Evolutionary conservation across 306 rosid species (phyloP).

Genomic region (Cicer arietinum): DNA sequence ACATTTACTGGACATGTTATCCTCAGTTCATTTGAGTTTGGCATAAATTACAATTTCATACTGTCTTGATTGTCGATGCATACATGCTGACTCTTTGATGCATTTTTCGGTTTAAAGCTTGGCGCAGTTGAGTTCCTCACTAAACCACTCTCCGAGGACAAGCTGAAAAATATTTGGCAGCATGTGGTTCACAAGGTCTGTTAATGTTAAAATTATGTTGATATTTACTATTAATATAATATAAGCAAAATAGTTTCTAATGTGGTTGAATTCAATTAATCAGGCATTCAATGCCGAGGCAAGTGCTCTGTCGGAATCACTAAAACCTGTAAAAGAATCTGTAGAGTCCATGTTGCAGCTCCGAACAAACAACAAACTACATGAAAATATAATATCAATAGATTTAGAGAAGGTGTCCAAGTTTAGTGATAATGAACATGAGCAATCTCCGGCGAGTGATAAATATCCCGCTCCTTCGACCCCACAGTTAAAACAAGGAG

Average conservation of each 20-base stretch:
- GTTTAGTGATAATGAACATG: slow-evolving; percentile 55
- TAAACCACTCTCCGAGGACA: slow-evolving; percentile 92
- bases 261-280: slow-evolving; percentile 45
- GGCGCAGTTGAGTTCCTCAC: slow-evolving; percentile 91
- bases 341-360: slow-evolving; percentile 61
- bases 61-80: slow-evolving; percentile 26
- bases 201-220: slow-evolving; percentile 28
- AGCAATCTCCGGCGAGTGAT: slow-evolving; percentile 69
- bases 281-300: slow-evolving; percentile 91
- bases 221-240: slow-evolving; percentile 14
- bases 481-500: slow-evolving; percentile 84
- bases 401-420: slow-evolving; percentile 51
- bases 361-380: slow-evolving; percentile 51
- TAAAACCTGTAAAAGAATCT: slow-evolving; percentile 73
- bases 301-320: slow-evolving; percentile 54
- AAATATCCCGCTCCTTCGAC: slow-evolving; percentile 98
- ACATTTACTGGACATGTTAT: neutral
- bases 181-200: slow-evolving; percentile 98
- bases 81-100: slow-evolving; percentile 34
- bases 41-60: slow-evolving; percentile 4
- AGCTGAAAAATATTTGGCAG: slow-evolving; percentile 96
- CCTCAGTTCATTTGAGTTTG: neutral
- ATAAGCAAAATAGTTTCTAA: slow-evolving; percentile 45
- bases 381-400: slow-evolving; percentile 40
- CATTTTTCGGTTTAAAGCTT: slow-evolving; percentile 62